Evolutionary conservation across 371 early-diverging fungal species (phyloP), one percentile per base, ranked within the genome.

Genomic region (Mycotypha africana): DNA sequence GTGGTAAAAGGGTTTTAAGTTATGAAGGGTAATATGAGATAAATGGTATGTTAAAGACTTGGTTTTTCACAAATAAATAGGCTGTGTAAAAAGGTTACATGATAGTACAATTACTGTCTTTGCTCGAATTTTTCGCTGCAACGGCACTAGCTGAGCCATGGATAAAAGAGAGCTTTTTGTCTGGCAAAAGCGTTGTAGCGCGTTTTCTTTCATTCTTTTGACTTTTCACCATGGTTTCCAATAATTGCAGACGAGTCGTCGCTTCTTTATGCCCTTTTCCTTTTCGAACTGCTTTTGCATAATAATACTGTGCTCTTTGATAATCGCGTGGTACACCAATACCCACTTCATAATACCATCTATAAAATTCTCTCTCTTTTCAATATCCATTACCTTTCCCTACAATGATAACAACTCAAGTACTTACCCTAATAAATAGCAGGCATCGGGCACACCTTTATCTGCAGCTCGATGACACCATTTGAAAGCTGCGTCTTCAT

Each of bases 311-410:
- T 10, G 73, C 66, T 21, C 56, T 44, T 12, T 47, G 49, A 37
- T 53, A 64, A 31, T 68, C 64, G 19, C 69, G 34, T 1, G 57
- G 53, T 1, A 60, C 56, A 10, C 73, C 73, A 30, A 73, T 53
- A n/a, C 69, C 73, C 33, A 62, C 51, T 46, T 73, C 73, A 56
- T 66, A 73, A 42, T 68, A 73, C 59, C 63, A 68, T 28, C 71
- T 71, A 39, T 31, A 26, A 25, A 28, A n/a, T 12, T 28, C 30
- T 28, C 12, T 12, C 12, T 28, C 30, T 28, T 28, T 28, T n/a
- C n/a, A n/a, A n/a, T n/a, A n/a, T n/a, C n/a, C n/a, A n/a, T n/a
- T n/a, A n/a, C n/a, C n/a, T n/a, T n/a, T n/a, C n/a, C n/a, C n/a
- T n/a, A n/a, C n/a, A n/a, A 15, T 2, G 23, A 4, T 16, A 7